Evolutionary conservation across 345 rosid species (phyloP).

Genomic region (Ricinus communis): DNA sequence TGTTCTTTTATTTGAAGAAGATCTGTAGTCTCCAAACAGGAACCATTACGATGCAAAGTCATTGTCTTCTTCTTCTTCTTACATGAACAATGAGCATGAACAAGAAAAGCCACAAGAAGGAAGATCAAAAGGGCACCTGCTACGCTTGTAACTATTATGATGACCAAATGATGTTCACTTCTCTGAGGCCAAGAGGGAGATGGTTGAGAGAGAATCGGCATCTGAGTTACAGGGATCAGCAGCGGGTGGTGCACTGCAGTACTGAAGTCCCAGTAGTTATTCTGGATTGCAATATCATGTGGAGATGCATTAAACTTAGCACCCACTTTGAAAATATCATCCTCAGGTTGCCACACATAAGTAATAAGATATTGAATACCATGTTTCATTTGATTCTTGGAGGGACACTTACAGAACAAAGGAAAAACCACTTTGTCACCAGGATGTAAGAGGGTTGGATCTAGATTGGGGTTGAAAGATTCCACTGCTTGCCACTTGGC

Average conservation of each 20-base stretch:
- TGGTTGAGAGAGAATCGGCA: constrained; percentile 43
- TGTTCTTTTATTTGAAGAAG: constrained; percentile 37
- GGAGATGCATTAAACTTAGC: constrained; percentile 43
- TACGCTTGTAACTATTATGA: constrained; percentile 20
- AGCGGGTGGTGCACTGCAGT: constrained; percentile 39
- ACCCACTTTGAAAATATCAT: constrained; percentile 39
- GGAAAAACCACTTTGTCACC: constrained; percentile 50
- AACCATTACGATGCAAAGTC: constrained; percentile 28
- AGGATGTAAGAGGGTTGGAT: constrained; percentile 35
- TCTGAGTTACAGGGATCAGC: constrained; percentile 49
- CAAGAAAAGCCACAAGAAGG: constrained; percentile 24
- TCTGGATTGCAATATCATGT: constrained; percentile 38
- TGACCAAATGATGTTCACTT: constrained; percentile 22
- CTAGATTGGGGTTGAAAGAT: constrained; percentile 38
- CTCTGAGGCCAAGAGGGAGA: constrained; percentile 18
- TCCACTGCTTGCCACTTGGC: constrained; percentile 45
- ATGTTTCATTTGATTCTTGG: constrained; percentile 23
- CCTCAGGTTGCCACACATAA: constrained; percentile 54
- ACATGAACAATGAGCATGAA: background rate
- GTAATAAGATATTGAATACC: constrained; percentile 45
- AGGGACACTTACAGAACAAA: constrained; percentile 63
- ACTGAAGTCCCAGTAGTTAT: constrained; percentile 38
- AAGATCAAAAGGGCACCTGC: constrained; percentile 30
- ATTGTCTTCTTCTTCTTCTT: constrained; percentile 27
- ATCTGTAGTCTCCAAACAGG: constrained; percentile 39